A percentile compares a stretch with the other conserved stretches of the same genome.
These are phyloP conservation scores for Pseudogymnoascus sp. DNA, from an alignment of 2,329 filamentous ascomycete genomes.

Conservation along the genomic window DNA sequence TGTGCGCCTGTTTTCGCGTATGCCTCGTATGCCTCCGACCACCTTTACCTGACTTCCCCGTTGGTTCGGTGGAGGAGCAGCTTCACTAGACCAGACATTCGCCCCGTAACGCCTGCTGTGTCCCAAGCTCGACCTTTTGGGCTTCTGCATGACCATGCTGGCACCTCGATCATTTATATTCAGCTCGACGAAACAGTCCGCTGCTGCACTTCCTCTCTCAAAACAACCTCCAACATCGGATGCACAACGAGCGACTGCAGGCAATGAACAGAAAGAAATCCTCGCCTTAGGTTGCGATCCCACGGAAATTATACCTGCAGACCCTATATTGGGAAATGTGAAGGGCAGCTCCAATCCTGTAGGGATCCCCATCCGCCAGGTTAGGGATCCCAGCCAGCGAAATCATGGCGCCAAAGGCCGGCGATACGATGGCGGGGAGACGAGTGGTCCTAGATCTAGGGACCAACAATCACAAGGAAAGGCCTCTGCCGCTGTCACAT, in stretches of 20 bases:
- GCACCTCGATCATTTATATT: slow-evolving; percentile 26
- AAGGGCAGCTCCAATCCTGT: slow-evolving; percentile 23
- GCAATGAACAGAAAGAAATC: background rate
- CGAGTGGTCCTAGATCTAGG: background rate
- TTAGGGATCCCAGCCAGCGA: slow-evolving; percentile 20
- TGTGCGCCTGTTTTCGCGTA: slow-evolving; percentile 2
- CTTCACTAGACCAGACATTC: slow-evolving; percentile 1
- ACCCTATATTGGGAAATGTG: background rate
- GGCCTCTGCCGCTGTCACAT: slow-evolving; percentile 45
- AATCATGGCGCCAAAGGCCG: slow-evolving; percentile 21
- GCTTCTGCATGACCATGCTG: slow-evolving; percentile 21
- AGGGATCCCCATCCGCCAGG: slow-evolving; percentile 27
- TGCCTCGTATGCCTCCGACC: slow-evolving; percentile 9
- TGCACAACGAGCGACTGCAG: background rate
- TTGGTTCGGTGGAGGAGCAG: slow-evolving; percentile 4
- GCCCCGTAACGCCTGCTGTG: background rate
- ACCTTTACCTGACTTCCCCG: background rate
- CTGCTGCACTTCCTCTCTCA: background rate
- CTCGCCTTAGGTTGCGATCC: background rate
- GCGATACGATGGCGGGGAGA: slow-evolving; percentile 19
- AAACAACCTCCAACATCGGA: background rate
- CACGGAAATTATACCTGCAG: background rate
- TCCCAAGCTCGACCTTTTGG: background rate
- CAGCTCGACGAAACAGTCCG: slow-evolving; percentile 12
- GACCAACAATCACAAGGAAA: background rate